Base-by-base conservation (phyloP, 2,329 filamentous ascomycete genomes). In the Pleurostoma richardsiae region DNA sequence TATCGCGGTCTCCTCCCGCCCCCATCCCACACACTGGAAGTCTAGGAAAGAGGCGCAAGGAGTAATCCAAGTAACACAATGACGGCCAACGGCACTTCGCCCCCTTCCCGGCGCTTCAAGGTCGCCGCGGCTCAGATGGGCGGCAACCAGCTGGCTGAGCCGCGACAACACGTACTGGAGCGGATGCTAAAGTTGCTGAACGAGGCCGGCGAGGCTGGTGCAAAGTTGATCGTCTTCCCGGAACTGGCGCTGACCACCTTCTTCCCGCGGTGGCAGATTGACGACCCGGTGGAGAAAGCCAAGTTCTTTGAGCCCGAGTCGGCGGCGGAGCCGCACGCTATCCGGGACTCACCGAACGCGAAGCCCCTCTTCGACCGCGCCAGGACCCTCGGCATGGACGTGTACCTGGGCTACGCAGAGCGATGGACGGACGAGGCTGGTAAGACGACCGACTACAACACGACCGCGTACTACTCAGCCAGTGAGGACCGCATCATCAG, bases 111-210 rank as follows among this genome's bases (percentile, higher is more conserved):
- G 19, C 40, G 51, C 4, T 46, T 59, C 31, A 54, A 47, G 2
- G 65, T 80, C n/a, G 76, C 76, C 3, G 77, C 76, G 0, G 77
- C 76, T 51, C 77, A 80, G 59, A 64, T 80, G 56, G 76, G 76
- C 48, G 64, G 71, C 1, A 67, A 73, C 42, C 60, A 76, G 54
- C 51, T 45, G 36, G 59, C 61, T 29, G 67, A 70, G n/a, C 55
- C 63, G 4, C 69, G 72, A 29, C 52, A 55, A 39, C 63, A 72
- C 39, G 71, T 69, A 5, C 56, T 80, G n/a, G 46, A 59, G 3
- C 71, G 77, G 10, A 74, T 80, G 63, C 59, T 78, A 50, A 59
- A 59, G 26, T 68, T 80, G 29, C 69, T 81, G 28, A 61, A 70
- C 19, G 57, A 67, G 40, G 76, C 76, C 10, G 65, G 69, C 1